Percentiles rank a stretch among this genome's conserved stretches.
Evolutionary conservation across 164 flowering plant species (phyloP).

Genomic region (Aristolochia fimbriata): DNA sequence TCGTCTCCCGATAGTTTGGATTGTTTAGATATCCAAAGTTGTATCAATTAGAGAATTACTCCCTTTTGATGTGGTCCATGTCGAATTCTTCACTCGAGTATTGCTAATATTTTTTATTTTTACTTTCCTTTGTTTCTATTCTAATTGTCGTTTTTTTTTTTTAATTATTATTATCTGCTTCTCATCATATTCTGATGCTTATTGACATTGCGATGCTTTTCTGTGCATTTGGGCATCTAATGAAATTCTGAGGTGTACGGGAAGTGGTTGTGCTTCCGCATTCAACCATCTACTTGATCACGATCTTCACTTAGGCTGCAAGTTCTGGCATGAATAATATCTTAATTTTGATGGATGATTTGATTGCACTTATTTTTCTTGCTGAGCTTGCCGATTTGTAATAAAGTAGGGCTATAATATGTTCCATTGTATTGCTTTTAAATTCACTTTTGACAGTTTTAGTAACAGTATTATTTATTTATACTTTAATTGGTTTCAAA

Average conservation of each 20-base stretch:
- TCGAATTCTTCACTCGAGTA: too few relatives aligned
- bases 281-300: too few relatives aligned
- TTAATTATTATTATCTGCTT: not conserved
- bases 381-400: not conserved
- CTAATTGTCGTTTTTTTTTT: not conserved
- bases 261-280: too few relatives aligned
- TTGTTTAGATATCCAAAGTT: too few relatives aligned
- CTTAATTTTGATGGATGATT: not conserved
- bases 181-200: not conserved
- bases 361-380: not conserved
- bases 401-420: not conserved
- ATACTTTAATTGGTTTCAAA: not conserved
- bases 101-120: too few relatives aligned
- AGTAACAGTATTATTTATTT: not conserved
- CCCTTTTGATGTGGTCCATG: too few relatives aligned
- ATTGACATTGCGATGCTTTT: not conserved
- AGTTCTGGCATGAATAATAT: too few relatives aligned
- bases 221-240: not conserved
- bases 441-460: not conserved
- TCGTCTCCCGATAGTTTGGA: too few relatives aligned
- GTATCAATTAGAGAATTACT: too few relatives aligned
- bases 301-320: too few relatives aligned
- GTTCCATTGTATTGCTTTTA: not conserved
- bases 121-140: not conserved
- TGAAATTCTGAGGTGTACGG: too few relatives aligned